These are phyloP conservation scores for Lichtheimia hyalospora DNA, from an alignment of 371 early-diverging fungal genomes.

Conservation along the genomic window DNA sequence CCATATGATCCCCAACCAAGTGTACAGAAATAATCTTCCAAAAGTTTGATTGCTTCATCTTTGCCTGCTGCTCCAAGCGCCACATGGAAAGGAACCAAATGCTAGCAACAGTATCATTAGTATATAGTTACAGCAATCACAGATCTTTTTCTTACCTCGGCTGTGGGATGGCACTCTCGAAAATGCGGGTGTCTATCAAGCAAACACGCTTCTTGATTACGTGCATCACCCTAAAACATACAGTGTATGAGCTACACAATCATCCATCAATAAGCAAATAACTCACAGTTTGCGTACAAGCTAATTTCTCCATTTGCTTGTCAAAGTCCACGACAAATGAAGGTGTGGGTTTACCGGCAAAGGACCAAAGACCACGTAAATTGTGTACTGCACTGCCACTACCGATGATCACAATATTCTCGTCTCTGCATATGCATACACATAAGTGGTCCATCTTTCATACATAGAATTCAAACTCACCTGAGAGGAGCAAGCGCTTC, in stretches of 20 bases:
- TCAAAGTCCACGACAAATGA: conserved; percentile 27
- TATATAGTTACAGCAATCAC: not conserved
- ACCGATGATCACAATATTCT: conserved; percentile 56
- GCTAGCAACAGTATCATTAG: conserved; percentile 4
- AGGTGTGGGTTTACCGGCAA: conserved; percentile 22
- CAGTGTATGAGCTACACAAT: too few species aligned
- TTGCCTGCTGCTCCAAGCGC: conserved; percentile 29
- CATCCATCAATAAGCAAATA: too few species aligned
- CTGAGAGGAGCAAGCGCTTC: conserved; percentile 27
- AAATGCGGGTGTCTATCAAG: conserved; percentile 20
- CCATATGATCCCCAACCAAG: conserved; percentile 23
- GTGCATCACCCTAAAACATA: conserved; percentile 17
- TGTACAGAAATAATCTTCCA: conserved; percentile 19
- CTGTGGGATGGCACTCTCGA: conserved; percentile 29
- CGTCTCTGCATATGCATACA: conserved; percentile 25
- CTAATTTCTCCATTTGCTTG: conserved; percentile 16
- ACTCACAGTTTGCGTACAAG: not conserved
- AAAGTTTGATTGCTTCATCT: conserved; percentile 20
- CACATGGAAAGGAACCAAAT: conserved; percentile 32
- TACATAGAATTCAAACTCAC: conserved; percentile 5
- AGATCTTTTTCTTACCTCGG: conserved; percentile 15
- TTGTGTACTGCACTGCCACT: conserved; percentile 63
- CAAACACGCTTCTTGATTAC: conserved; percentile 16
- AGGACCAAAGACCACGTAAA: conserved; percentile 40
- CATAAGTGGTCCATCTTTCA: not conserved